Evolutionary conservation across 148 eudicot genomes (phyloP).

Genomic region (Pouteria glomerata): DNA sequence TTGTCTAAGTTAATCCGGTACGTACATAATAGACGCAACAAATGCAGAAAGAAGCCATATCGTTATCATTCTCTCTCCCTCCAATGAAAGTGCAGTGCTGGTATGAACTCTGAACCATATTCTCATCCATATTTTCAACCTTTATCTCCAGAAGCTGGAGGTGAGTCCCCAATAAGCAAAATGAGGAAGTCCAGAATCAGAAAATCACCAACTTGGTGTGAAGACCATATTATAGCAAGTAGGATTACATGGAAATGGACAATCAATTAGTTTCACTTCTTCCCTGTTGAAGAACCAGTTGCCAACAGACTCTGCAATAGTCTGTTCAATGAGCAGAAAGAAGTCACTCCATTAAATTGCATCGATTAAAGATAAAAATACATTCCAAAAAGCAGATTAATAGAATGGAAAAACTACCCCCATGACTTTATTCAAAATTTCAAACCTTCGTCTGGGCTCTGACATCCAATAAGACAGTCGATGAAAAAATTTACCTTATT

Average conservation of each 20-base stretch:
- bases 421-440: neutral
- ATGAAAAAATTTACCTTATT: slow-evolving; percentile 39
- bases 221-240: slow-evolving; percentile 66
- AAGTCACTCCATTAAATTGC: neutral
- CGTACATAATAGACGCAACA: too few species aligned
- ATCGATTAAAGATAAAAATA: too few species aligned
- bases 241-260: slow-evolving; percentile 87
- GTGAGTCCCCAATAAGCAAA: slow-evolving; percentile 2
- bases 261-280: slow-evolving; percentile 51
- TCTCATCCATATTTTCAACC: neutral
- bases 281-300: slow-evolving; percentile 76
- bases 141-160: neutral
- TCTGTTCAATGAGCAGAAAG: slow-evolving; percentile 31
- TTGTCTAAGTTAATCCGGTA: too few species aligned
- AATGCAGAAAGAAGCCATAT: too few species aligned
- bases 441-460: neutral
- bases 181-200: too few species aligned
- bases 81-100: neutral
- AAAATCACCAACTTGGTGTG: slow-evolving; percentile 14
- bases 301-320: slow-evolving; percentile 83
- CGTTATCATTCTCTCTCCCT: neutral
- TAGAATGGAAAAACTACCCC: too few species aligned
- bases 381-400: too few species aligned
- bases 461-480: neutral
- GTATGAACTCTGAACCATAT: neutral